Conservation (phyloP, 306 rosid genomes). For the Nissolia schottii region DNA sequence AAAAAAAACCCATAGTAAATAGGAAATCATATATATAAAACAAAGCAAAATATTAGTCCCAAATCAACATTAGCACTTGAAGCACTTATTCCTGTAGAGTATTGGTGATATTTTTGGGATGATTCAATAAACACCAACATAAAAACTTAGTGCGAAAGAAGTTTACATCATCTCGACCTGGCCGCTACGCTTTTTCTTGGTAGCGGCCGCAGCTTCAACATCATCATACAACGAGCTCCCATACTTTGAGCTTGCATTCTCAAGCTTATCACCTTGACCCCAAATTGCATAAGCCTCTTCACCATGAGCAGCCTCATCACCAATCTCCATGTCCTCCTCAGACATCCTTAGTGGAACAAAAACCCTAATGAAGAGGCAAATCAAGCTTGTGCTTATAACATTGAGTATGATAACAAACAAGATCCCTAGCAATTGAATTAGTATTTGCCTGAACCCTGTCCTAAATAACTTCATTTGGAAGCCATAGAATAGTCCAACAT, state of each 20-base stretch:
- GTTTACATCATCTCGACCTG: slow-evolving; percentile 30
- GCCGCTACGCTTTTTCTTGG: slow-evolving; percentile 22
- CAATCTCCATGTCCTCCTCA: slow-evolving; percentile 51
- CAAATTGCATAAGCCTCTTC: slow-evolving; percentile 56
- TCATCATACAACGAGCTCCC: slow-evolving; percentile 40
- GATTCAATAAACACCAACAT: neutral
- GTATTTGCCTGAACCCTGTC: slow-evolving; percentile 25
- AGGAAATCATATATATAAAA: neutral
- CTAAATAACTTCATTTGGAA: neutral
- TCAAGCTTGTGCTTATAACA: slow-evolving; percentile 33
- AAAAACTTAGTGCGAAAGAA: neutral
- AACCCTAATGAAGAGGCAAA: slow-evolving; percentile 27
- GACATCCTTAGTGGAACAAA: slow-evolving; percentile 42
- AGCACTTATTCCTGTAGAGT: neutral
- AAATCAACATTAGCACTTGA: neutral
- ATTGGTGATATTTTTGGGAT: neutral
- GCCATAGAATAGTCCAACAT: slow-evolving; percentile 42
- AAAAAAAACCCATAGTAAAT: no score
- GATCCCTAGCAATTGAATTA: slow-evolving; percentile 31
- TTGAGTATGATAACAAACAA: slow-evolving; percentile 30
- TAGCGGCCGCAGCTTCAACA: slow-evolving; percentile 17
- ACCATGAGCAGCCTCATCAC: slow-evolving; percentile 55
- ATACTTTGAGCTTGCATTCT: slow-evolving; percentile 30
- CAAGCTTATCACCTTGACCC: slow-evolving; percentile 55
- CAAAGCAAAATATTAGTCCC: neutral